Evolutionary conservation across 768 basidiomycete genomes (phyloP).

Genomic region (Kwoniella dejecticola): DNA sequence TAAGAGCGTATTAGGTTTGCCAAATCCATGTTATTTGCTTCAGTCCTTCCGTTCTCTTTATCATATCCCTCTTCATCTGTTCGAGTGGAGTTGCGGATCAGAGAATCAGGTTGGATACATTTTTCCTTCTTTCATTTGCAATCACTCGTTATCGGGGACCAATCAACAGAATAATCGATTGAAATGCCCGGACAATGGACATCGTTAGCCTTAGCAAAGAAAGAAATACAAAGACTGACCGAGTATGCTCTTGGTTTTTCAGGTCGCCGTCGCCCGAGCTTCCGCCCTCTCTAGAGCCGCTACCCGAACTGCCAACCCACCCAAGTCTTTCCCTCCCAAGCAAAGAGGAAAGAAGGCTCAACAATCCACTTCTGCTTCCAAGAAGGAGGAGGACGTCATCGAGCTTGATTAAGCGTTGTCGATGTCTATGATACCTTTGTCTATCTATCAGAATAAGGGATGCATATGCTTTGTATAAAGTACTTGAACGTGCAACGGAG

Average conservation of each 20-base stretch:
- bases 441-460: neutral
- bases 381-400: conserved; percentile 48
- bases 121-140: neutral
- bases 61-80: conserved; percentile 1
- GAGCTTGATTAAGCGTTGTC: conserved; percentile 46
- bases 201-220: too few species aligned
- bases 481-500: too few species aligned
- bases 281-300: conserved; percentile 43
- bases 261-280: conserved; percentile 53
- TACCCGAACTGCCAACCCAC: conserved; percentile 39
- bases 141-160: neutral
- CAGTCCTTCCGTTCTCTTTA: conserved; percentile 2
- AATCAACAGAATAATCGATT: too few species aligned
- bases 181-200: too few species aligned
- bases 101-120: neutral
- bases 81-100: conserved; percentile 4
- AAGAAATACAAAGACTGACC: too few species aligned
- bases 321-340: conserved; percentile 41
- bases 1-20: conserved; percentile 48
- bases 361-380: conserved; percentile 14
- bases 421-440: neutral
- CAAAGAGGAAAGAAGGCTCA: conserved; percentile 38
- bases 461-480: conserved; percentile 1
- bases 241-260: too few species aligned
- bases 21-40: conserved; percentile 23